Percentiles rank a stretch among this genome's conserved stretches.
These are phyloP conservation scores for Mollisia scopiformis DNA, from an alignment of 2,329 filamentous ascomycete species.

Conservation along the genomic window DNA sequence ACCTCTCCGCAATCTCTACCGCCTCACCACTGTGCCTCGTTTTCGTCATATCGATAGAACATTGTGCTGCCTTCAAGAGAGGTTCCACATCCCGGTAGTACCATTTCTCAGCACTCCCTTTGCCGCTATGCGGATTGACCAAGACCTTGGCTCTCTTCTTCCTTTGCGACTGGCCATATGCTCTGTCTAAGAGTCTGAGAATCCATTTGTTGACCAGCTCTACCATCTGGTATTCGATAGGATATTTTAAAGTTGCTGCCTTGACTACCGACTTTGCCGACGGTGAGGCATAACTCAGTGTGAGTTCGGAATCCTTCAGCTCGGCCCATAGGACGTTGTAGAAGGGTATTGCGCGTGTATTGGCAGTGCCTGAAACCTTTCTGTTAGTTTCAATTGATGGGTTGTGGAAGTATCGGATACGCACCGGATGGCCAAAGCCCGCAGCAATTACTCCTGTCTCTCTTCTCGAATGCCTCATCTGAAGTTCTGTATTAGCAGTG, in stretches of 20 bases:
- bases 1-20: constrained; percentile 70
- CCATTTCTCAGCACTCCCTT: constrained; percentile 72
- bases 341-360: constrained; percentile 64
- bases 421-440: constrained; percentile 54
- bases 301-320: constrained; percentile 59
- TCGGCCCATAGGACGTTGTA: constrained; percentile 87
- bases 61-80: constrained; percentile 80
- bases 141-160: constrained; percentile 83
- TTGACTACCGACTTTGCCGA: constrained; percentile 62
- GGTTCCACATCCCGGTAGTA: constrained; percentile 80
- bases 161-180: constrained; percentile 71
- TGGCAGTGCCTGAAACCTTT: constrained; percentile 29
- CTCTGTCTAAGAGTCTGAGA: constrained; percentile 63
- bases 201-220: constrained; percentile 54
- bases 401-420: constrained; percentile 10
- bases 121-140: constrained; percentile 89
- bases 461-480: constrained; percentile 57
- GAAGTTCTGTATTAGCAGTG: constrained; percentile 2
- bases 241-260: constrained; percentile 63
- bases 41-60: constrained; percentile 72
- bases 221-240: constrained; percentile 44
- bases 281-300: constrained; percentile 72
- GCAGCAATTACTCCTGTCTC: constrained; percentile 55
- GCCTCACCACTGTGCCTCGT: constrained; percentile 79
- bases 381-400: constrained; percentile 19